A percentile compares a stretch with the other conserved stretches of the same genome.
Evolutionary conservation across 2,329 filamentous ascomycete genomes (phyloP).

Genomic region (Lecanicillium sp.): DNA sequence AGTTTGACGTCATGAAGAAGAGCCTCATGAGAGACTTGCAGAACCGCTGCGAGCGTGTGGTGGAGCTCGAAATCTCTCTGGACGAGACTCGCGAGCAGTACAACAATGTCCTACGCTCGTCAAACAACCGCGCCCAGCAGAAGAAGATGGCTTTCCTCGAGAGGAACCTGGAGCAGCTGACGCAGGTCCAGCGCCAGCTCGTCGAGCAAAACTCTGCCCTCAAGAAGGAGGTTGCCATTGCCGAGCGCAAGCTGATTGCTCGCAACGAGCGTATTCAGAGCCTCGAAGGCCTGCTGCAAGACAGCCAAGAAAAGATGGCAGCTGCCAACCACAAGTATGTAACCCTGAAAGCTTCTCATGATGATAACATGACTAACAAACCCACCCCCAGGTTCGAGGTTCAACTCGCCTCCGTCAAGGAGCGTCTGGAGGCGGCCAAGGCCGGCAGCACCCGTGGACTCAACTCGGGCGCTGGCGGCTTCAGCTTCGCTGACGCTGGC

Average conservation of each 20-base stretch:
- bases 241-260: slow-evolving; percentile 92
- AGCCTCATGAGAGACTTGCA: slow-evolving; percentile 97
- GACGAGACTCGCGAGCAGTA: slow-evolving; percentile 98
- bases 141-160: slow-evolving; percentile 99
- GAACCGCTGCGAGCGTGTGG: slow-evolving; percentile 95
- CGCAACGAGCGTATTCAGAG: slow-evolving; percentile 95
- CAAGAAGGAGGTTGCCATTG: slow-evolving; percentile 99
- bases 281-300: slow-evolving; percentile 84
- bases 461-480: slow-evolving; percentile 59
- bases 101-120: slow-evolving; percentile 93
- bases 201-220: slow-evolving; percentile 95
- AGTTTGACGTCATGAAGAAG: slow-evolving; percentile 99
- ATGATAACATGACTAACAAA: slow-evolving; percentile 24
- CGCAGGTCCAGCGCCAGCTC: slow-evolving; percentile 92
- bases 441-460: slow-evolving; percentile 82
- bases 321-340: slow-evolving; percentile 94
- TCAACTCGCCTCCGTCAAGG: slow-evolving; percentile 94
- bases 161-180: slow-evolving; percentile 95
- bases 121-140: slow-evolving; percentile 96
- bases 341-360: background rate
- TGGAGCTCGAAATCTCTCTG: slow-evolving; percentile 94
- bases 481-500: slow-evolving; percentile 62
- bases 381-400: slow-evolving; percentile 72
- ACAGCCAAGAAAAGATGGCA: slow-evolving; percentile 97
- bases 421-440: slow-evolving; percentile 93